A percentile compares a stretch with the other conserved stretches of the same genome.
Conservation (phyloP, 2,329 filamentous ascomycete species). For the Microdochium trichocladiopsis region DNA sequence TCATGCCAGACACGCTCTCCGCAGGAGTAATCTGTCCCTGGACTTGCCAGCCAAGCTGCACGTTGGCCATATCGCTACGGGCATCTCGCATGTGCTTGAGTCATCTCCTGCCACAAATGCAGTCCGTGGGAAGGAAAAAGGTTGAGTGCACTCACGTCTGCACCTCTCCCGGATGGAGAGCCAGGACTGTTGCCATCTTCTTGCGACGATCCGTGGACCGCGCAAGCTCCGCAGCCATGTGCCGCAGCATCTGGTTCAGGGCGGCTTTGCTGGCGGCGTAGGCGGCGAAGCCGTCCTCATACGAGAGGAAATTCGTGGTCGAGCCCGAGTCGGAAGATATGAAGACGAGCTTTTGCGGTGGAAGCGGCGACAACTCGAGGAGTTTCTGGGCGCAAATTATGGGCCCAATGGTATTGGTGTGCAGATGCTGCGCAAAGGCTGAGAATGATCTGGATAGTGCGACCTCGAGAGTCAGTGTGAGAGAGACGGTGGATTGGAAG, state of each 20-base stretch:
- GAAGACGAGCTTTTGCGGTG: constrained; percentile 35
- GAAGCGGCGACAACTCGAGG: constrained; percentile 23
- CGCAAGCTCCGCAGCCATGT: constrained; percentile 48
- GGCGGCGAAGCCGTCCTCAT: constrained; percentile 50
- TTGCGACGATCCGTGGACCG: constrained; percentile 26
- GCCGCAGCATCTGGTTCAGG: constrained; percentile 46
- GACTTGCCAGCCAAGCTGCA: constrained; percentile 42
- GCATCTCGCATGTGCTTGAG: constrained; percentile 2
- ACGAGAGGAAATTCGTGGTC: constrained; percentile 38
- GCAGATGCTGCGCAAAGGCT: constrained; percentile 45
- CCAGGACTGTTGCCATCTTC: constrained; percentile 40
- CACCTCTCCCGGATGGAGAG: constrained; percentile 52
- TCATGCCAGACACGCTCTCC: constrained; percentile 41
- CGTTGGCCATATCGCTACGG: constrained; percentile 42
- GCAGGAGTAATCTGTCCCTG: constrained; percentile 41
- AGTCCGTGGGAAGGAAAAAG: not conserved
- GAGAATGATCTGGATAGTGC: constrained; percentile 34
- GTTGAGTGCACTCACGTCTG: constrained; percentile 27
- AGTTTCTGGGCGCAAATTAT: constrained; percentile 47
- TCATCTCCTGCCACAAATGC: not conserved
- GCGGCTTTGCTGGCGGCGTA: constrained; percentile 51
- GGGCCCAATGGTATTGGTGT: constrained; percentile 53
- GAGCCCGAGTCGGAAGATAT: constrained; percentile 52
- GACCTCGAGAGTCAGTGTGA: not conserved
- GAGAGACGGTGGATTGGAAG: not conserved